These are phyloP conservation scores for Scleromitrula shiraiana DNA, from an alignment of 2,329 filamentous ascomycete species.

Conservation along the genomic window DNA sequence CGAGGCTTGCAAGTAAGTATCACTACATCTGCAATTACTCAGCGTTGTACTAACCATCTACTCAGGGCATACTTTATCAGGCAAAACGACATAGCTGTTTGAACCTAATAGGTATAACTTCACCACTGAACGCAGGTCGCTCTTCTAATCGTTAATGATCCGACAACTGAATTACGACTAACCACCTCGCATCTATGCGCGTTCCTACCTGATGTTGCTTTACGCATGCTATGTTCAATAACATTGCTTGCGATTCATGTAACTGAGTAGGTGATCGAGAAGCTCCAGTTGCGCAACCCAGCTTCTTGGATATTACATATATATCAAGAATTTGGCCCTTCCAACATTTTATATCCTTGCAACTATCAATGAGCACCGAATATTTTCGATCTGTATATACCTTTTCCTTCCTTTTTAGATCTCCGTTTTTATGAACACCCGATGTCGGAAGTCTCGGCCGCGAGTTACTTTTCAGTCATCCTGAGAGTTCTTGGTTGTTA, in stretches of 20 bases:
- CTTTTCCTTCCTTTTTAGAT: conserved; percentile 1
- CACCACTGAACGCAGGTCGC: background rate
- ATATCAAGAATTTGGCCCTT: conserved; percentile 2
- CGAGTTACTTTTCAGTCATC: background rate
- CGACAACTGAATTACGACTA: background rate
- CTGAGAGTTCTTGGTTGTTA: background rate
- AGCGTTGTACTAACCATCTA: conserved; percentile 8
- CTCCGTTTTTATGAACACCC: background rate
- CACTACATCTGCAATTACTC: background rate
- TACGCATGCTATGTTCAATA: background rate
- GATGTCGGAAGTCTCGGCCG: background rate
- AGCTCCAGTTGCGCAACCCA: background rate
- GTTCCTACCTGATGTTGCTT: background rate
- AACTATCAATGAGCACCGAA: background rate
- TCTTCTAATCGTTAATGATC: background rate
- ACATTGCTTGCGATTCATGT: too few species aligned
- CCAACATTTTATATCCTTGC: background rate
- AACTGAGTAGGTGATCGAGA: background rate
- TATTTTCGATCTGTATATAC: conserved; percentile 15
- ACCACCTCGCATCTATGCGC: too few species aligned
- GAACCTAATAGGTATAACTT: conserved; percentile 2
- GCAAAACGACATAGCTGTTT: conserved; percentile 36
- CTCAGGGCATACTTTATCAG: conserved; percentile 52
- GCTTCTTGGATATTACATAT: too few species aligned
- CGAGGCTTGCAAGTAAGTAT: conserved; percentile 57